phyloP scores from a whole-genome alignment of 2,329 filamentous ascomycete genomes.

The Fusarium buharicum region DNA sequence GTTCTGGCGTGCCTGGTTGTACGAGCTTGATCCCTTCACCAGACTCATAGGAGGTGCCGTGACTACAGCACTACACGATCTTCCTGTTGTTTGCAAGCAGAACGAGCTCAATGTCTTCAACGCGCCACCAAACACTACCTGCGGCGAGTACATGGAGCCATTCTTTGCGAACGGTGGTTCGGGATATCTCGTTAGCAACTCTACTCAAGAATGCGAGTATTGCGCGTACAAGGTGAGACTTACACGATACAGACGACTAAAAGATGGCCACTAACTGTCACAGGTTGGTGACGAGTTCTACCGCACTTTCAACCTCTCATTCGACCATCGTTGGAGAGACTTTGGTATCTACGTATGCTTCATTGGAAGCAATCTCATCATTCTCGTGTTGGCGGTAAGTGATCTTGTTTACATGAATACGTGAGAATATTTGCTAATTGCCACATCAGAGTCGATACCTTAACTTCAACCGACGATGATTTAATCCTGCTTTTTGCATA shows the following conservation, averaged over 20 bases:
- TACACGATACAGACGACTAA: slow-evolving; percentile 70
- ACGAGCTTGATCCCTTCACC: slow-evolving; percentile 70
- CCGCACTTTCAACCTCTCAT: slow-evolving; percentile 71
- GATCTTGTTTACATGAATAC: rapidly evolving
- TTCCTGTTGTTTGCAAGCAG: slow-evolving; percentile 61
- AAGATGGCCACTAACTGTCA: slow-evolving; percentile 84
- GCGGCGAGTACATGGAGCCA: slow-evolving; percentile 43
- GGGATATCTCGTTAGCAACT: slow-evolving; percentile 76
- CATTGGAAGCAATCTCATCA: slow-evolving; percentile 79
- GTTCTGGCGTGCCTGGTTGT: slow-evolving; percentile 82
- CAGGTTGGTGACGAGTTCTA: slow-evolving; percentile 85
- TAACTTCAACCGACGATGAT: slow-evolving; percentile 61
- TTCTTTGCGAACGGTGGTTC: slow-evolving; percentile 63
- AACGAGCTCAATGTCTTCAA: slow-evolving; percentile 71
- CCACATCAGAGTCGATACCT: slow-evolving; percentile 58
- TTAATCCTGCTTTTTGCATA: no score
- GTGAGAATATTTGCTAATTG: slow-evolving; percentile 14
- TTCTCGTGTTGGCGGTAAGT: slow-evolving; percentile 65
- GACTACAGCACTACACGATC: slow-evolving; percentile 68
- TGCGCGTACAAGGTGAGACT: slow-evolving; percentile 72
- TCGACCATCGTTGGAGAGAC: slow-evolving; percentile 80
- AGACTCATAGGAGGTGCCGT: slow-evolving; percentile 74
- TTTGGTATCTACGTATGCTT: slow-evolving; percentile 82
- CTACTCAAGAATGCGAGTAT: slow-evolving; percentile 77
- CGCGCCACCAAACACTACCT: slow-evolving; percentile 61